These are phyloP conservation scores for Didymella lethalis DNA, from an alignment of 2,329 filamentous ascomycete species.

Conservation along the genomic window DNA sequence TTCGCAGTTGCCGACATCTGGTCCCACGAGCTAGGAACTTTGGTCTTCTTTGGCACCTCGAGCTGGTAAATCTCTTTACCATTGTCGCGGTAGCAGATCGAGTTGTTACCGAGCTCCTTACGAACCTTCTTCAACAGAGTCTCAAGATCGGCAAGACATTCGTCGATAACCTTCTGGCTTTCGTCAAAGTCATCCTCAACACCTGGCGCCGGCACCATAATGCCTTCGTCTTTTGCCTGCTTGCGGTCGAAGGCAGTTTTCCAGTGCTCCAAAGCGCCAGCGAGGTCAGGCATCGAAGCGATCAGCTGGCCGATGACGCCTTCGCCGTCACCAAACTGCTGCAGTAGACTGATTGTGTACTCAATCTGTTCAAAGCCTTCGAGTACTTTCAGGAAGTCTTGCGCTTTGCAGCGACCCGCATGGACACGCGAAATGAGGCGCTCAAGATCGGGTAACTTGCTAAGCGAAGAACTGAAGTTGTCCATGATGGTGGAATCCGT, in stretches of 20 bases:
- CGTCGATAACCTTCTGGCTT: constrained; percentile 78
- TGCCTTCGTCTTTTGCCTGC: constrained; percentile 78
- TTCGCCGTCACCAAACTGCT: constrained; percentile 75
- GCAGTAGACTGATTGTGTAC: constrained; percentile 84
- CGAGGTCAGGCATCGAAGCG: constrained; percentile 83
- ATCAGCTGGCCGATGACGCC: constrained; percentile 87
- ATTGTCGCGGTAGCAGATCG: constrained; percentile 69
- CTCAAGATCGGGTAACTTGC: constrained; percentile 92
- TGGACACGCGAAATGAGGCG: constrained; percentile 93
- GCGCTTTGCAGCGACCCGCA: constrained; percentile 84
- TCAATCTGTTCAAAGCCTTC: constrained; percentile 99
- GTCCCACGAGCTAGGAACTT: constrained; percentile 87
- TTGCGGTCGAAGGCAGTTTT: constrained; percentile 87
- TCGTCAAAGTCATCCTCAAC: constrained; percentile 92
- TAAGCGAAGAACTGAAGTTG: constrained; percentile 85
- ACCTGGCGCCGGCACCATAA: constrained; percentile 84
- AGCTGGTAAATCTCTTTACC: constrained; percentile 98
- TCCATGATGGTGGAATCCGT: constrained; percentile 81
- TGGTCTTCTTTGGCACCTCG: constrained; percentile 84
- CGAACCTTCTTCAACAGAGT: constrained; percentile 75
- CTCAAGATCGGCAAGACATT: constrained; percentile 76
- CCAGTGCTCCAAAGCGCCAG: constrained; percentile 80
- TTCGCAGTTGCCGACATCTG: constrained; percentile 94
- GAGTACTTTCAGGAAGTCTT: constrained; percentile 91
- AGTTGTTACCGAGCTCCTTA: constrained; percentile 75